Conservation (phyloP, 371 early-diverging fungal genomes). For the Syncephalis fuscata region DNA sequence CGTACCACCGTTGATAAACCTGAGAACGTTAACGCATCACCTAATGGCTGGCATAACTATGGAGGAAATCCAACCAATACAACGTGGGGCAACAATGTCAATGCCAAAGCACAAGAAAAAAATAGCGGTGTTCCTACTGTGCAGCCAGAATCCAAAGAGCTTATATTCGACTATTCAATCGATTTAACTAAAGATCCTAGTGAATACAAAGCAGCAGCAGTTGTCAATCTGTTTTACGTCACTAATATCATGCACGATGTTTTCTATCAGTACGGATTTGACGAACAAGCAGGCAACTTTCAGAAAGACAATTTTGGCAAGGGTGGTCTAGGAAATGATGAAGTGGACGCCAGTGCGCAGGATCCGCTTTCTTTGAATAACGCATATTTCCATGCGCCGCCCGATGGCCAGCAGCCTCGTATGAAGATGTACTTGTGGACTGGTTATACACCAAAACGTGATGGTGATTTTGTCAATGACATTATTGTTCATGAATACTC, state of each 20-base stretch:
- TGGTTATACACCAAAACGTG: slow-evolving; percentile 48
- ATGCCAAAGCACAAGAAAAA: slow-evolving; percentile 44
- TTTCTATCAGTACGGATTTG: slow-evolving; percentile 82
- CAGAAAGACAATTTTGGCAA: slow-evolving; percentile 76
- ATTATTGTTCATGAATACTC: slow-evolving; percentile 82
- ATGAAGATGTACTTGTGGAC: slow-evolving; percentile 87
- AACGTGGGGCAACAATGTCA: slow-evolving; percentile 55
- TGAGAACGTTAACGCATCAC: slow-evolving; percentile 47
- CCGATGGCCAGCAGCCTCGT: slow-evolving; percentile 73
- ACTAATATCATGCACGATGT: slow-evolving; percentile 74
- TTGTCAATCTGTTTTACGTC: slow-evolving; percentile 88
- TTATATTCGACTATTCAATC: slow-evolving; percentile 63
- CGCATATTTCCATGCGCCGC: slow-evolving; percentile 93
- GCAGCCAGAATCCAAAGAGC: slow-evolving; percentile 41
- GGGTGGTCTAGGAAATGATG: slow-evolving; percentile 68
- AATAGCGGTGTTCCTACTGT: slow-evolving; percentile 36
- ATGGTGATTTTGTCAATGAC: slow-evolving; percentile 81
- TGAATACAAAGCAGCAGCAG: slow-evolving; percentile 70
- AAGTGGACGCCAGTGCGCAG: slow-evolving; percentile 62
- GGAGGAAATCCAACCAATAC: slow-evolving; percentile 50
- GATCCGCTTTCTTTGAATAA: slow-evolving; percentile 61
- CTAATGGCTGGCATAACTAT: slow-evolving; percentile 55
- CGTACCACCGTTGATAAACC: slow-evolving; percentile 55
- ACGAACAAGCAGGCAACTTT: slow-evolving; percentile 90
- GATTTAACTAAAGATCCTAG: slow-evolving; percentile 44